Conservation (phyloP, 1,284 basidiomycete species). For the Austroboletus niveus region DNA sequence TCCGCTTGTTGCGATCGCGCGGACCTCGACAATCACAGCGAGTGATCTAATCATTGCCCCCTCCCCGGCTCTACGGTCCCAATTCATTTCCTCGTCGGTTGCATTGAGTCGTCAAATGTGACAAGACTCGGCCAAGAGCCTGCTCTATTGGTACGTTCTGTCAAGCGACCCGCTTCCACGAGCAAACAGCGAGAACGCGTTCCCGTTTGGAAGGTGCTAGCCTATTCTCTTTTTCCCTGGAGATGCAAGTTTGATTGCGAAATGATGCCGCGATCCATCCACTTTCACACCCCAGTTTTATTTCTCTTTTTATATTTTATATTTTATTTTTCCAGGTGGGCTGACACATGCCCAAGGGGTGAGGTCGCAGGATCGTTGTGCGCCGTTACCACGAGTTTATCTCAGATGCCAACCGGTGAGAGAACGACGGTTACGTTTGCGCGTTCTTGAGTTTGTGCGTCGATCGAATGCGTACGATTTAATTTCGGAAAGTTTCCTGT, state of each 20-base stretch:
- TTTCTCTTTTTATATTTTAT: not conserved
- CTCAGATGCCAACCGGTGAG: constrained; percentile 26
- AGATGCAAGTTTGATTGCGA: constrained; percentile 19
- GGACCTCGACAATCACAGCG: constrained; percentile 20
- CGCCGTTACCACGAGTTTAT: constrained; percentile 33
- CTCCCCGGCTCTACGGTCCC: constrained; percentile 23
- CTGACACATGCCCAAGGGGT: constrained; percentile 25
- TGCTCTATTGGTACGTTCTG: constrained; percentile 5
- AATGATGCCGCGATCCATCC: constrained; percentile 17
- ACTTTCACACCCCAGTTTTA: constrained; percentile 19
- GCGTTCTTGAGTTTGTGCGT: constrained; percentile 10
- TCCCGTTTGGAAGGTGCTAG: constrained; percentile 23
- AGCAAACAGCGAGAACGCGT: constrained; percentile 15
- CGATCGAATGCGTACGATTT: constrained; percentile 28
- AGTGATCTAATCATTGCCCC: constrained; percentile 26
- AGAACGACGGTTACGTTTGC: constrained; percentile 12
- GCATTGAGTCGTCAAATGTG: constrained; percentile 8
- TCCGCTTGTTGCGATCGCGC: constrained; percentile 29
- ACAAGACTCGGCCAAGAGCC: constrained; percentile 10
- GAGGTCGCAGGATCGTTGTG: constrained; percentile 28
- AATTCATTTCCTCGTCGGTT: constrained; percentile 18
- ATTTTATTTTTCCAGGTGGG: constrained; percentile 8
- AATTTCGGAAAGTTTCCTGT: constrained; percentile 23
- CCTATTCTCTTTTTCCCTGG: constrained; percentile 22
- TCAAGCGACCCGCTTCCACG: constrained; percentile 11